phyloP scores from a whole-genome alignment of 2,329 filamentous ascomycete genomes.

The Simplicillium aogashimaense region DNA sequence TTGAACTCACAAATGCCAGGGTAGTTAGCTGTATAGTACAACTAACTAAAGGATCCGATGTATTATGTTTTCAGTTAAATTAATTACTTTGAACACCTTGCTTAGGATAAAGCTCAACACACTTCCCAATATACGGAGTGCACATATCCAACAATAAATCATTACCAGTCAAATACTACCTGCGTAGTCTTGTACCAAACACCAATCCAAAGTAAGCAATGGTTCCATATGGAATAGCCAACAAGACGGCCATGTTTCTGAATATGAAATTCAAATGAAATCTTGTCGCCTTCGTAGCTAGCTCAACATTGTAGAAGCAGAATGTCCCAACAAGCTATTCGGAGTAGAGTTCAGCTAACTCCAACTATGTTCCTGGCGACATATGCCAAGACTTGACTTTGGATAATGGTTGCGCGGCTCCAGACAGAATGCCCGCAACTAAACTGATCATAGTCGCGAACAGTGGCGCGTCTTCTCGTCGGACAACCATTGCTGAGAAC shows the following conservation, averaged over 20 bases:
- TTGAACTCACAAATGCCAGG: conserved; percentile 17
- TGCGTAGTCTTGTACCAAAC: conserved; percentile 18
- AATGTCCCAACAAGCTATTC: conserved; percentile 38
- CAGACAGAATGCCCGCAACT: conserved; percentile 43
- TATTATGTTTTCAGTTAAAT: too few relatives aligned
- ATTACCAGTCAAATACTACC: conserved; percentile 7
- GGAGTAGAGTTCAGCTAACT: conserved; percentile 48
- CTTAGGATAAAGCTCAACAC: too few relatives aligned
- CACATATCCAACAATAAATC: too few relatives aligned
- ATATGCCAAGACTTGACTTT: conserved; percentile 39
- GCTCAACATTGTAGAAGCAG: conserved; percentile 38
- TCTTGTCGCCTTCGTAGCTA: conserved; percentile 31
- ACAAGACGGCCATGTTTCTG: conserved; percentile 32
- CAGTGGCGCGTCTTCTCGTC: conserved; percentile 45
- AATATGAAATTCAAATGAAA: conserved; percentile 33
- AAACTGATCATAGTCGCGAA: conserved; percentile 44
- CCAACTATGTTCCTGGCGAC: conserved; percentile 44
- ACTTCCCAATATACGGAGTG: too few relatives aligned
- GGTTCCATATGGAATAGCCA: conserved; percentile 31
- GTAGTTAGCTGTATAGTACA: conserved; percentile 2
- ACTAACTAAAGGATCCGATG: too few relatives aligned
- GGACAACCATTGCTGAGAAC: conserved; percentile 40
- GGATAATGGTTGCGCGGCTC: conserved; percentile 38
- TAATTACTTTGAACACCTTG: too few relatives aligned
- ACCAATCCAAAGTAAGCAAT: conserved; percentile 32